Base-by-base conservation (phyloP, 495 filamentous ascomycete genomes). In the Penicilliopsis zonata region DNA sequence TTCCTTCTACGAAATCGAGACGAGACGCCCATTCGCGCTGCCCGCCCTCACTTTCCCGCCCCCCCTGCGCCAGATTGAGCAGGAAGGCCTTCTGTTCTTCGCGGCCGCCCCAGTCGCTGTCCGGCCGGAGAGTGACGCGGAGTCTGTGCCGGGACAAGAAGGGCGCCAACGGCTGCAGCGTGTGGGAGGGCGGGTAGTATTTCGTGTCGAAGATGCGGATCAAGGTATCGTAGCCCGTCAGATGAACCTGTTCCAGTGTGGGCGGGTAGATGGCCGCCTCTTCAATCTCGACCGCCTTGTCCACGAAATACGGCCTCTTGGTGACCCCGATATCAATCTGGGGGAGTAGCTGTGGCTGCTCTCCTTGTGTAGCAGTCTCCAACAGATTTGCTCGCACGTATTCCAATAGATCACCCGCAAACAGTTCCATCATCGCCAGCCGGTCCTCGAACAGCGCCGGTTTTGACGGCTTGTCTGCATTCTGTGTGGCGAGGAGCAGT, bases 381-480 rank as follows among this genome's bases (percentile, higher is more conserved):
- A 46, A 25, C 18, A 30, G 19, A 9, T 34, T 30, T 0, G 49
- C 33, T 28, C 35, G 34, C 10, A 67, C 40, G 14, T 57, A 39
- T 8, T 50, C 33, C 8, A 50, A 58, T 8, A 88, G 41, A 28
- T 86, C 80, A 24, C 63, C 47, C 0, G 82, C 85, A 36, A 94
- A 83, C 1, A 83, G 49, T 28, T 72, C 72, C 86, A 98, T 93
- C 79, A 95, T 85, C 7, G 66, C 70, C 6, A 98, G 57, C 3
- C 88, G 70, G 40, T 94, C 75, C 40, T 80, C 78, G 43, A 94
- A 94, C 0, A 65, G 46, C 2, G 86, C 86, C 0, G 88, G 83
- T 38, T 82, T 85, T 17, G 82, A 67, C 7, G 82, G 75, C 47
- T 98, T 98, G 49, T 98, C 88, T 1, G 87, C 88, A 66, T 98